Percentiles rank a stretch among this genome's conserved stretches.
Conservation (phyloP, 2,329 filamentous ascomycete species). For the Penicillium paneum region DNA sequence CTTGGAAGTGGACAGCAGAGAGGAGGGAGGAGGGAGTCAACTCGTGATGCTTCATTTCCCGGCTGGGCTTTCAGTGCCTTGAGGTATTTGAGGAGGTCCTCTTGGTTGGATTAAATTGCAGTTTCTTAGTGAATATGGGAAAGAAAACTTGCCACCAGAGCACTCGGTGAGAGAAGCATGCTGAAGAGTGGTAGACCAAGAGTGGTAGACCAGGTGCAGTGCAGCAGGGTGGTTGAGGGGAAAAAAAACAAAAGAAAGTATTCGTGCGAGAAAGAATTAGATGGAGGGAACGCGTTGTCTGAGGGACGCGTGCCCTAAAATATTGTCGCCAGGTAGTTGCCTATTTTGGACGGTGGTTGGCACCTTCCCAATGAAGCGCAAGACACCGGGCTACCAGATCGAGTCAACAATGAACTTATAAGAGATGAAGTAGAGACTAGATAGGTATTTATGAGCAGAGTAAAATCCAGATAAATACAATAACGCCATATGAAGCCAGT, state of each 20-base stretch:
- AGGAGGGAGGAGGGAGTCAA: not conserved
- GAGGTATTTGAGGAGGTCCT: not conserved
- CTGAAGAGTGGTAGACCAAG: not conserved
- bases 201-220: not conserved
- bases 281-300: not conserved
- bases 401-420: not conserved
- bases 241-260: not conserved
- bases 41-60: not conserved
- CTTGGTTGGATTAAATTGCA: not conserved
- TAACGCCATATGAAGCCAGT: slow-evolving; percentile 8
- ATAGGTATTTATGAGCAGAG: slow-evolving; percentile 15
- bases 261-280: not conserved
- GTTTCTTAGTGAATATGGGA: not conserved
- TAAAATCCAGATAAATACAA: slow-evolving; percentile 8
- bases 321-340: not conserved
- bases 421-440: not conserved
- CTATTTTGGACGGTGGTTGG: not conserved
- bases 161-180: not conserved
- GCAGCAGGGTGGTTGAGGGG: not conserved
- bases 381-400: not conserved
- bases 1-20: not conserved
- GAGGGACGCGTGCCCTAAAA: too few species aligned
- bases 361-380: not conserved
- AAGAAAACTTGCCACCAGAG: not conserved
- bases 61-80: not conserved